These are phyloP conservation scores for Cladosporium cucumerinum DNA, from an alignment of 2,329 filamentous ascomycete genomes.

Conservation along the genomic window DNA sequence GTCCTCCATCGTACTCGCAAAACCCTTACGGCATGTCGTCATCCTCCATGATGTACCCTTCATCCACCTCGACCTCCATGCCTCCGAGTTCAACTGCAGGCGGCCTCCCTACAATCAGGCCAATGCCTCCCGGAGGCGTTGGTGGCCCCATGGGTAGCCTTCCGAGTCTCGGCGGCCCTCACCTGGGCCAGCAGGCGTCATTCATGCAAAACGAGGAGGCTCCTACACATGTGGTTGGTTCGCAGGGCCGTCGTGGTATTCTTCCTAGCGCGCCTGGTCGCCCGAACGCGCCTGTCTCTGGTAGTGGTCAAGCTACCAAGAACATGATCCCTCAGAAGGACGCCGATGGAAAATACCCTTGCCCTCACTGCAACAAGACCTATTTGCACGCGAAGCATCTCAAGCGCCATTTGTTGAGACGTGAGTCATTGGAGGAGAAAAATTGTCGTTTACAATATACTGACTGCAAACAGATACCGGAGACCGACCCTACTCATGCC, in stretches of 20 bases:
- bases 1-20: conserved; percentile 33
- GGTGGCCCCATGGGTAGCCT: conserved; percentile 33
- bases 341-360: conserved; percentile 96
- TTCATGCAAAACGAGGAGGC: conserved; percentile 41
- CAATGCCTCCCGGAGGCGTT: conserved; percentile 41
- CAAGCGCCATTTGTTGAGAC: conserved; percentile 91
- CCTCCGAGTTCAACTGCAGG: conserved; percentile 23
- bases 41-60: conserved; percentile 31
- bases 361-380: conserved; percentile 96
- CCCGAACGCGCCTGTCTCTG: conserved; percentile 69
- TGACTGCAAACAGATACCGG: conserved; percentile 72
- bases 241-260: conserved; percentile 87
- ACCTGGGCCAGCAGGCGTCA: conserved; percentile 33
- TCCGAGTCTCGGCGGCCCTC: conserved; percentile 35
- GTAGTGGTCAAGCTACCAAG: conserved; percentile 59
- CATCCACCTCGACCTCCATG: conserved; percentile 33
- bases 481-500: conserved; percentile 96
- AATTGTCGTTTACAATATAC: conserved; percentile 21
- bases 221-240: conserved; percentile 89
- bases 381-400: conserved; percentile 97
- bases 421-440: conserved; percentile 60
- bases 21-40: conserved; percentile 28
- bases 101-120: conserved; percentile 40
- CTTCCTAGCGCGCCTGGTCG: conserved; percentile 85
- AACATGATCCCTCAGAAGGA: conserved; percentile 90